Base-by-base conservation (phyloP, 176 grass and related monocot species). In the Oryza glaberrima region DNA sequence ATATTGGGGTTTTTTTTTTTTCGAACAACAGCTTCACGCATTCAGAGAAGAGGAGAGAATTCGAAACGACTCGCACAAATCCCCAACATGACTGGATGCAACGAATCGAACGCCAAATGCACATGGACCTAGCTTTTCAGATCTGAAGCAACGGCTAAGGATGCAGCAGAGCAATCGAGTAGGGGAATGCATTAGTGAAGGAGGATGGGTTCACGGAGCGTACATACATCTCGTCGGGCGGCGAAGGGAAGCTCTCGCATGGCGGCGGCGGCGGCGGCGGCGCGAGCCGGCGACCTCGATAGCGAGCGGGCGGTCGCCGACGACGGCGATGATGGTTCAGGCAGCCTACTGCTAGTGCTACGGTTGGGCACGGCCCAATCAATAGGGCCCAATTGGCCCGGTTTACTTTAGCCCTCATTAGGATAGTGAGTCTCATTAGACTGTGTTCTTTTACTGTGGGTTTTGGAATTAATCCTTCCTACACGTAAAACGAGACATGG, bases 271-370 rank as follows among this genome's bases (percentile, higher is more conserved):
- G 60, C 77, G 25, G 35, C 3, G 35, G 35, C 35, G 4, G 4
- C 35, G 35, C 35, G 35, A 36, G 35, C 35, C 47, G 47, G 10
- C 47, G 47, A 49, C 11, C 47, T 49, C 47, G 47, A 13, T 2
- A 49, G 47, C 12, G 47, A 49, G 47, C 47, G 41, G 47, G 26
- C 64, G 11, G 72, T 15, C 82, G 84, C 67, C 68, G 54, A 26
- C 54, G 54, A 86, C 47, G 47, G 9, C 47, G 47, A 49, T 9
- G 41, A 43, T 9, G 41, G 41, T 9, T 43, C 41, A 43, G 41
- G 5, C 36, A 38, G 4, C 41, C 1, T 36, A 36, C 35, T 36
- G 35, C 35, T 36, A 36, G 35, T 36, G 43, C 43, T 44, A 9
- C 43, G 43, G 9, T 44, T 44, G 43, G 43, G 43, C 1, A 44